Evolutionary conservation across 192 early-diverging fungal species (phyloP), one percentile per base, ranked within the genome.

Genomic region (Coemansia nantahalensis): DNA sequence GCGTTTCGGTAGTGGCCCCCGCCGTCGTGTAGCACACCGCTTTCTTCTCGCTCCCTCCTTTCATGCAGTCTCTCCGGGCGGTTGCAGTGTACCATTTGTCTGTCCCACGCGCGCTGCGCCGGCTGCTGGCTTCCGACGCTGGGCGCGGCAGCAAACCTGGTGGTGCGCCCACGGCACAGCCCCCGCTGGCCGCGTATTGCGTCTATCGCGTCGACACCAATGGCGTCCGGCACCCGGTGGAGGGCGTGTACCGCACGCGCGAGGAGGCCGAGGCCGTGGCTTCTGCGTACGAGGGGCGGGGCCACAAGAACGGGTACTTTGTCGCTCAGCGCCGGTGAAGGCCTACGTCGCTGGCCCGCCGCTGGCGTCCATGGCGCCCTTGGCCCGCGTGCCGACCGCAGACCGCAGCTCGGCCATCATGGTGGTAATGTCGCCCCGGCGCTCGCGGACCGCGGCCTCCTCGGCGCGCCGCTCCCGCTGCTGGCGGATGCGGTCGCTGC

Each of bases 231-330:
- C 54, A 68, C 17, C 23, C 45, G 4, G 22, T 68, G 40, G 42
- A 57, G 1, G 54, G 46, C 7, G n/a, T n/a, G 5, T 59, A 59
- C 36, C 15, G 24, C 11, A 31, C 64, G 4, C 39, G 36, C 12
- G 17, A 10, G 19, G 56, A 47, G 0, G 64, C 64, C 14, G 45
- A 67, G 34, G 17, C 19, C 1, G 36, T 54, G 19, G 56, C 64
- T 4, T 45, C 48, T 12, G 22, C 50, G 9, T 59, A 67, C 37
- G 64, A 67, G n/a, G n/a, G 31, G 12, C 46, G 45, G 9, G 56
- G 64, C 32, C 64, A 67, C 26, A 67, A 67, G 24, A 67, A 67
- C 37, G 64, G 64, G 10, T 67, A 67, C 41, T 67, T 54, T 59
- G 51, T 67, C 44, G 51, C 8, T 9, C 47, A n/a, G 14, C 7